These are phyloP conservation scores for Hypoxylon rubiginosum DNA, from an alignment of 2,329 filamentous ascomycete genomes.

Conservation along the genomic window DNA sequence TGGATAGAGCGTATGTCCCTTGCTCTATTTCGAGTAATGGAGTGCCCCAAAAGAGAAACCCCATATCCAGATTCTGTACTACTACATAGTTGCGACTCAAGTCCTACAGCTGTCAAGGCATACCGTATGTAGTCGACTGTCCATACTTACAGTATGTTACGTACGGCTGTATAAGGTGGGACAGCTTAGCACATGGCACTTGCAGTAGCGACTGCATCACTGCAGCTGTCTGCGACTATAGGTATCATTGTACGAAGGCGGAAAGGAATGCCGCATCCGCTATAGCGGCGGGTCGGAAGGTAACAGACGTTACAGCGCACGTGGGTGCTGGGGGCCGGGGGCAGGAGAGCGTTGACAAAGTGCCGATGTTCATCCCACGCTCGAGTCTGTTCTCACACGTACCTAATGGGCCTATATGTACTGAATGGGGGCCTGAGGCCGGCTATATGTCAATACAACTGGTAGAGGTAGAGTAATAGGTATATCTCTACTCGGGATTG, in stretches of 20 bases:
- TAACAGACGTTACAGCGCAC: constrained; percentile 39
- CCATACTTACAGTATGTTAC: constrained; percentile 18
- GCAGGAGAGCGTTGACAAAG: constrained; percentile 27
- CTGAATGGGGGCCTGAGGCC: constrained; percentile 3
- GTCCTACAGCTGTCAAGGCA: constrained; percentile 21
- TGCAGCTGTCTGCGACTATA: constrained; percentile 30
- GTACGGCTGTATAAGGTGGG: constrained; percentile 32
- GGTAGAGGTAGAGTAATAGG: constrained; percentile 18
- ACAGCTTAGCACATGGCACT: constrained; percentile 43
- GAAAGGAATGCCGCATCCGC: constrained; percentile 40
- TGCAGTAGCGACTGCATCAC: constrained; percentile 43
- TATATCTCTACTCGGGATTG: constrained; percentile 11
- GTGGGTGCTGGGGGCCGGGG: constrained; percentile 33
- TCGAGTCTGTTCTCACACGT: constrained; percentile 12
- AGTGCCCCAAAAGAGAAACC: constrained; percentile 22
- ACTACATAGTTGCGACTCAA: constrained; percentile 16
- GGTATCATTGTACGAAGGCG: constrained; percentile 35
- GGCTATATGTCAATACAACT: constrained; percentile 6
- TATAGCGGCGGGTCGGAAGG: constrained; percentile 34
- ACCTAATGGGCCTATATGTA: not conserved
- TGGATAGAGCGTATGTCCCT: constrained; percentile 17
- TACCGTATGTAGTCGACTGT: constrained; percentile 19
- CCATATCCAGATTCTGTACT: constrained; percentile 15
- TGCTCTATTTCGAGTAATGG: constrained; percentile 29
- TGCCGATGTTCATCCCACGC: constrained; percentile 36